Evolutionary conservation across 2,329 filamentous ascomycete species (phyloP).

Genomic region (Metarhizium album): DNA sequence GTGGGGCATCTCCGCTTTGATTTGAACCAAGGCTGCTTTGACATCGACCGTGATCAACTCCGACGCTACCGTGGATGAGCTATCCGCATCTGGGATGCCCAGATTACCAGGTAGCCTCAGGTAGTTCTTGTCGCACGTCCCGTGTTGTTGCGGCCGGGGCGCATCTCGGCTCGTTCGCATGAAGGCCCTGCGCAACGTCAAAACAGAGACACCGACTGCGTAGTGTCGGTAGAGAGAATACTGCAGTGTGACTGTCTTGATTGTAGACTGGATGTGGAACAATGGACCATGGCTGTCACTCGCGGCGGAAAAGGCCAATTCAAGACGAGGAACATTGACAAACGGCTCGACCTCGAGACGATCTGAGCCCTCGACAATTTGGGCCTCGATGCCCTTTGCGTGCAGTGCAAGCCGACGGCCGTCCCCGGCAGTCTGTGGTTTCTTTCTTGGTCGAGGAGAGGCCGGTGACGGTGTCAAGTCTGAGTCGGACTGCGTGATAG

Average conservation of each 20-base stretch:
- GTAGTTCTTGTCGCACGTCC: slow-evolving; percentile 13
- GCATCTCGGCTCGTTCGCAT: slow-evolving; percentile 37
- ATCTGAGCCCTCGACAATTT: slow-evolving; percentile 80
- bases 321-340: slow-evolving; percentile 73
- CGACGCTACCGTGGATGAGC: slow-evolving; percentile 22
- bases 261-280: slow-evolving; percentile 74
- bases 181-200: slow-evolving; percentile 64
- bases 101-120: slow-evolving; percentile 25
- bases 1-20: slow-evolving; percentile 79
- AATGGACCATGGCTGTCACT: slow-evolving; percentile 82
- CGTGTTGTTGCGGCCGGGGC: slow-evolving; percentile 22
- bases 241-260: slow-evolving; percentile 68
- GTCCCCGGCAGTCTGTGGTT: slow-evolving; percentile 51
- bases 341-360: slow-evolving; percentile 80
- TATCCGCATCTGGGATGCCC: slow-evolving; percentile 17
- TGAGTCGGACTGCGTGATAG: slow-evolving; percentile 56
- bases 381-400: slow-evolving; percentile 74
- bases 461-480: slow-evolving; percentile 35
- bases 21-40: slow-evolving; percentile 68
- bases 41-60: slow-evolving; percentile 78
- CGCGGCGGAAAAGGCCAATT: slow-evolving; percentile 72
- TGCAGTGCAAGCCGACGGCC: slow-evolving; percentile 74
- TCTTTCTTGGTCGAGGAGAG: slow-evolving; percentile 36
- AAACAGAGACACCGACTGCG: slow-evolving; percentile 69
- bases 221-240: slow-evolving; percentile 95